phyloP scores from a whole-genome alignment of 257 asterid species.

The Nicotiana undulata region DNA sequence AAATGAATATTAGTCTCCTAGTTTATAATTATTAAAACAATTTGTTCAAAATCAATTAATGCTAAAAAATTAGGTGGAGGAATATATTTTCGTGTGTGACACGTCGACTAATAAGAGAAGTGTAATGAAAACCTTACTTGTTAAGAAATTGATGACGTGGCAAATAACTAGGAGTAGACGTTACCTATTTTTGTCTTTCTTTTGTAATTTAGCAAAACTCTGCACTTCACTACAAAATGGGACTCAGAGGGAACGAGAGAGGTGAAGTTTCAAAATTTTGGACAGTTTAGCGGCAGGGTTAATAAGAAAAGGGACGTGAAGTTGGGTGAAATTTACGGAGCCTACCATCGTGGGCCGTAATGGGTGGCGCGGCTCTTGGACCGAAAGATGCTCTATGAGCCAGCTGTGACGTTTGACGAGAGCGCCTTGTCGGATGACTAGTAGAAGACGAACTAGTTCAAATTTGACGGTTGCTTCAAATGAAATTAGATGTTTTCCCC shows the following conservation, averaged over 20 bases:
- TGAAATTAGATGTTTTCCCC: too few relatives aligned
- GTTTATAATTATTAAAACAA: background rate
- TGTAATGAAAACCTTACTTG: background rate
- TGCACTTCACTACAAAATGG: background rate
- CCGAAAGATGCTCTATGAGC: background rate
- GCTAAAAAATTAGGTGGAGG: too few relatives aligned
- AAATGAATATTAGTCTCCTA: background rate
- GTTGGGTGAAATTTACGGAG: background rate
- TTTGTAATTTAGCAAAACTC: background rate
- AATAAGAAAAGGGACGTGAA: background rate
- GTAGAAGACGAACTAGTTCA: background rate
- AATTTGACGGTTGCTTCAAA: background rate
- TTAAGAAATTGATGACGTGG: background rate
- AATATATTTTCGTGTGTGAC: slow-evolving; percentile 2
- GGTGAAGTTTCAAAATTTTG: background rate
- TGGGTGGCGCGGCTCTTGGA: background rate
- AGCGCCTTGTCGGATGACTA: background rate
- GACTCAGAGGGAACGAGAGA: background rate
- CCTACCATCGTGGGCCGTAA: background rate
- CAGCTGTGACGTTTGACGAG: background rate
- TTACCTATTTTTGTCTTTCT: background rate
- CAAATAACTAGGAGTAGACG: background rate
- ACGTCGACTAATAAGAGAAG: background rate
- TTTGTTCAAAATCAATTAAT: background rate
- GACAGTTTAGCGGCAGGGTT: background rate